Base-by-base conservation (phyloP, 176 grass and related monocot species). In the Oryza longistaminata region DNA sequence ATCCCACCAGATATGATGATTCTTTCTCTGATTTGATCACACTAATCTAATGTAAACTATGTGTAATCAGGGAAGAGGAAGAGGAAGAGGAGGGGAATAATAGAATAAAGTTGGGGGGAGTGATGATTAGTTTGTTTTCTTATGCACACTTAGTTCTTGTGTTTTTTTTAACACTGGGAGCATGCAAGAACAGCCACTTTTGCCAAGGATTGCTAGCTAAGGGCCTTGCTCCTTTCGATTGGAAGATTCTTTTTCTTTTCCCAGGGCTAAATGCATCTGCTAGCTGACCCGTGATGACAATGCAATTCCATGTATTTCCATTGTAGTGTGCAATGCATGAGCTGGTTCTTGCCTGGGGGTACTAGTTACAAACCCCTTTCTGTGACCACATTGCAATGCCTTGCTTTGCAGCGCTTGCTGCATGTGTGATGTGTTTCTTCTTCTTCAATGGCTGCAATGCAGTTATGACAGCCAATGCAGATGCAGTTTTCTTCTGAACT, bases 161-260 rank as follows among this genome's bases (percentile, higher is more conserved):
- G 11, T 50, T 75, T 33, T 55, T 55, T 33, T 55, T 55, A 55
- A 55, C 52, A 19, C 52, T 19, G 52, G 52, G 52, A 55, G 52
- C 52, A 55, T 55, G 52, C 52, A 55, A 19, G 52, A 55, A 53
- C 46, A 15, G 21, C 3, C 55, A 22, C 52, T 55, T 61, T 61
- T 61, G 15, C n/a, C 12, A 48, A 24, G 9, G 66, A 65, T 29
- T 10, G 11, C 66, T 22, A 61, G 80, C 64, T 58, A 68, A 29
- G 3, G 53, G 42, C 50, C 72, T 78, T 14, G 69, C 25, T 8
- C 5, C 39, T 64, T 43, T 68, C 11, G 33, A 66, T 77, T 73
- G 83, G 55, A 90, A 82, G 88, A 90, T 90, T 78, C 83, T 81
- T 86, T 86, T 19, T 83, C 77, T 86, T 71, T 19, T 33, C 12